Evolutionary conservation across 768 basidiomycete species (phyloP).

Genomic region (Leccinum longicurvipes): DNA sequence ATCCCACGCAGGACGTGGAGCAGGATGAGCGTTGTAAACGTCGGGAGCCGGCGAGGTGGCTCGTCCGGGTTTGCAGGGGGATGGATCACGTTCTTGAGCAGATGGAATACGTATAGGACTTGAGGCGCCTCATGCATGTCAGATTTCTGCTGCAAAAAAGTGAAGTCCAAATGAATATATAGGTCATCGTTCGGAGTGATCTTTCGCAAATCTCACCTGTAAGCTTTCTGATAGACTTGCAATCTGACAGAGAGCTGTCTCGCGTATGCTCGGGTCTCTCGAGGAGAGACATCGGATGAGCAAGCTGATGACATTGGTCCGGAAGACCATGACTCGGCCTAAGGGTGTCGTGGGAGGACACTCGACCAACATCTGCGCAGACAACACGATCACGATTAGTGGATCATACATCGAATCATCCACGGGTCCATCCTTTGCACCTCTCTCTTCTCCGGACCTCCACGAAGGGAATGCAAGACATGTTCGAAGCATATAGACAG

Average conservation of each 20-base stretch:
- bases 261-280: slow-evolving; percentile 56
- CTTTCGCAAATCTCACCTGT: slow-evolving; percentile 45
- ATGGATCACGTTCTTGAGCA: slow-evolving; percentile 19
- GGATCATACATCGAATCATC: slow-evolving; percentile 72
- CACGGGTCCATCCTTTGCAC: slow-evolving; percentile 19
- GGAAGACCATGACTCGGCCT: slow-evolving; percentile 80
- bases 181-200: neutral
- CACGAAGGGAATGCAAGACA: slow-evolving; percentile 69
- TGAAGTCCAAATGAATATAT: neutral
- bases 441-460: slow-evolving; percentile 42
- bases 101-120: slow-evolving; percentile 64
- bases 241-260: slow-evolving; percentile 59
- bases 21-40: slow-evolving; percentile 77
- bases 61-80: slow-evolving; percentile 43
- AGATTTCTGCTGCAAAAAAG: slow-evolving; percentile 37
- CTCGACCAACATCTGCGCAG: slow-evolving; percentile 61
- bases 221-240: slow-evolving; percentile 57
- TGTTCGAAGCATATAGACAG: slow-evolving; percentile 63
- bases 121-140: slow-evolving; percentile 79
- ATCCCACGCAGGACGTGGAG: slow-evolving; percentile 77
- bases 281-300: slow-evolving; percentile 72
- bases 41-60: slow-evolving; percentile 58
- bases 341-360: slow-evolving; percentile 54
- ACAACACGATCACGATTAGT: slow-evolving; percentile 65
- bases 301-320: slow-evolving; percentile 75